A percentile compares a stretch with the other conserved stretches of the same genome.
These are phyloP conservation scores for Trichoderma sp. DNA, from an alignment of 2,329 filamentous ascomycete genomes.

Conservation along the genomic window DNA sequence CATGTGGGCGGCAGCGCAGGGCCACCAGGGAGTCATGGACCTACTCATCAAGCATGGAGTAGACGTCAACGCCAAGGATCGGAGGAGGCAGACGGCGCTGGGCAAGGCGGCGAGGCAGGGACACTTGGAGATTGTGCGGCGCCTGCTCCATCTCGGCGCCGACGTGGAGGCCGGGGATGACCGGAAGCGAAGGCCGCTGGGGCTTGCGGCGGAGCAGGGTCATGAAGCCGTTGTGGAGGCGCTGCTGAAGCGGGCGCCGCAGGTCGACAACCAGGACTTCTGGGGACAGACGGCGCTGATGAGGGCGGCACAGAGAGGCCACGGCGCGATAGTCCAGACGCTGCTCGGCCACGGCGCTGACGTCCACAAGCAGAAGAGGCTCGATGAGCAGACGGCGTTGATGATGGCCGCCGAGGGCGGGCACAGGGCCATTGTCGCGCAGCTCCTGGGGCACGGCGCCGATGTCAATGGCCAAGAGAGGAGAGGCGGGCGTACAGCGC, in stretches of 20 bases:
- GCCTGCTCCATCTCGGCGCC: neutral
- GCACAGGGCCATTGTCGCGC: neutral
- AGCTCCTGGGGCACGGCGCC: neutral
- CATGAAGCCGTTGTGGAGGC: neutral
- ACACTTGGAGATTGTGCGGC: neutral
- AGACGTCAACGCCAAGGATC: neutral
- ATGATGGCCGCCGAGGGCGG: neutral
- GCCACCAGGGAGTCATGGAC: neutral
- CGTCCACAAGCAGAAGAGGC: neutral
- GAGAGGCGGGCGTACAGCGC: neutral
- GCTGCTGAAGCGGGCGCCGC: neutral
- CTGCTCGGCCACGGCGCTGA: neutral
- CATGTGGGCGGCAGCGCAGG: neutral
- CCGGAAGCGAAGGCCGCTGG: neutral
- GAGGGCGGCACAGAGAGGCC: neutral
- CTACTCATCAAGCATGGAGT: neutral
- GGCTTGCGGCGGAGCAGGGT: neutral
- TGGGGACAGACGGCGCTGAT: neutral
- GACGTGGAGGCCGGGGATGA: neutral
- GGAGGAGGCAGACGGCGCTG: neutral
- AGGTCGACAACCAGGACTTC: neutral
- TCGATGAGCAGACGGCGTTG: neutral
- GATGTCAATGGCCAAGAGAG: neutral
- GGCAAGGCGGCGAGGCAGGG: neutral
- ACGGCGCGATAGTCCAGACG: neutral